Evolutionary conservation across 495 filamentous ascomycete genomes (phyloP), one percentile per base, ranked within the genome.

Genomic region (Beverwykella pulmonaria): DNA sequence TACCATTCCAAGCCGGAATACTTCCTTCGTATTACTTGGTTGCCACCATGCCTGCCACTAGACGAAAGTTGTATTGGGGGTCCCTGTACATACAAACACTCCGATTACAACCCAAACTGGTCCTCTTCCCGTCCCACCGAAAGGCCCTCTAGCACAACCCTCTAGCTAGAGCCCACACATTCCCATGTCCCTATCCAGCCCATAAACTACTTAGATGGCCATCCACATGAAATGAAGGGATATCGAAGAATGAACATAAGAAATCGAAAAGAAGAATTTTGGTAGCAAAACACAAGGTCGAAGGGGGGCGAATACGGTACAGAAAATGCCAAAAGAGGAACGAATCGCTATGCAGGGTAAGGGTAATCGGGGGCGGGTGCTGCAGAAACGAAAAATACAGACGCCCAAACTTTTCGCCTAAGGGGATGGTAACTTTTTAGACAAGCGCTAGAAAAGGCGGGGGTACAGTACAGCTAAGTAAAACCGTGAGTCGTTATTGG

Each of bases 321-420:
- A 65, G 49, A 53, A 59, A 61, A 63, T 39, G 65, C 65, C 68
- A 30, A 63, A 57, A 41, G 29, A 47, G 47, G 29, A 67, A 70
- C 1, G 49, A 62, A 47, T 61, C 69, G 65, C 69, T 71, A 71
- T 71, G 69, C 69, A 68, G 61, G 68, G 64, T 55, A 70, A 68
- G 61, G 68, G 64, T 55, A 70, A 41, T 60, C 39, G 39, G 56
- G 34, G 48, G 53, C 55, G 39, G 52, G 27, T 54, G 25, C 53
- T 44, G 30, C 53, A 57, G 26, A 22, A 8, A 7, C 30, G 39
- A 25, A 46, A 55, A 23, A 61, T 61, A 55, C 59, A 71, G 44
- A 63, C 63, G 39, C 50, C 63, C 46, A 30, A 30, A 64, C 61
- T 53, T 71, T 71, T 67, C 60, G 27, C 36, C 41, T 58, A 63